A percentile compares a stretch with the other conserved stretches of the same genome.
Conservation (phyloP, 148 eudicot genomes). For the Talinum fruticosum region DNA sequence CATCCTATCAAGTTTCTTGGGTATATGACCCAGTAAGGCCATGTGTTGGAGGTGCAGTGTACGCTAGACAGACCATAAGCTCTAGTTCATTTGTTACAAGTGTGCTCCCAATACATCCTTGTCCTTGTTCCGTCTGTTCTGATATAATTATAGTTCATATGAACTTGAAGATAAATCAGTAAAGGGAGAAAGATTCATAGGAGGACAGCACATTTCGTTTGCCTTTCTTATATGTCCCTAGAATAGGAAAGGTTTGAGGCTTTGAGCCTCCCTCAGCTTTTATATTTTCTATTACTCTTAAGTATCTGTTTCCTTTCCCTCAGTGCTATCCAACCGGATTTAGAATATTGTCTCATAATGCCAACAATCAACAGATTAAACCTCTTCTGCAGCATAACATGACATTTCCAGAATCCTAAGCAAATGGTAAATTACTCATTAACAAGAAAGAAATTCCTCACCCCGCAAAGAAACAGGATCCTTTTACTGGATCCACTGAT, state of each 20-base stretch:
- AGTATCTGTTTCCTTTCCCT: not conserved
- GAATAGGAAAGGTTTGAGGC: not conserved
- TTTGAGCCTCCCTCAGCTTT: not conserved
- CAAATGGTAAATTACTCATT: not conserved
- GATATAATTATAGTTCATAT: not conserved
- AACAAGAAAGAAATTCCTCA: constrained; percentile 33
- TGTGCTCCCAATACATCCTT: not conserved
- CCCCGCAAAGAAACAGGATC: constrained; percentile 93
- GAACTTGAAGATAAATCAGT: not conserved
- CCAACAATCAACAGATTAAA: not conserved
- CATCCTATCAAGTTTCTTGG: not conserved
- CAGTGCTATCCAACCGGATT: not conserved
- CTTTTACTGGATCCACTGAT: constrained; percentile 64
- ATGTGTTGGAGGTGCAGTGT: not conserved
- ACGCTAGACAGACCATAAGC: not conserved
- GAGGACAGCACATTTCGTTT: not conserved
- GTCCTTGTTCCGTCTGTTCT: not conserved
- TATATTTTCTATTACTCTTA: not conserved
- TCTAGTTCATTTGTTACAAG: not conserved
- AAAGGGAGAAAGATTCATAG: not conserved
- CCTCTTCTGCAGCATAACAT: not conserved
- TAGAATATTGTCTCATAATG: not conserved
- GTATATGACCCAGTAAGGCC: not conserved
- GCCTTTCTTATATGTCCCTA: no score
- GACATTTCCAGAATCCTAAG: not conserved